Evolutionary conservation across 2,329 filamentous ascomycete genomes (phyloP).

Genomic region (Diaporthe eres): DNA sequence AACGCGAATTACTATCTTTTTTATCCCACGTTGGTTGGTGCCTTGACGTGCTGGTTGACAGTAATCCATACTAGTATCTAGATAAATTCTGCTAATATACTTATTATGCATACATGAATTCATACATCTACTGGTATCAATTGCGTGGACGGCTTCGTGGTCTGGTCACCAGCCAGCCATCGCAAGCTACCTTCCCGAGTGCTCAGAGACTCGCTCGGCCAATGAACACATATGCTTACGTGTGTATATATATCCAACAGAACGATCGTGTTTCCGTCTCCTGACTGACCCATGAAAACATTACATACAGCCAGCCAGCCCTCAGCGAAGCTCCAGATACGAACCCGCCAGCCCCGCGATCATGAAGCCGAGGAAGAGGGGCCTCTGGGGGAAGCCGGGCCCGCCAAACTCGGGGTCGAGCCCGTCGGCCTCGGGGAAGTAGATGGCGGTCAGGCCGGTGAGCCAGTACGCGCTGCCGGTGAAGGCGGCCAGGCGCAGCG

Average conservation of each 20-base stretch:
- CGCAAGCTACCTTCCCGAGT: neutral
- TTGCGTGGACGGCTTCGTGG: neutral
- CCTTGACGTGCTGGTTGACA: neutral
- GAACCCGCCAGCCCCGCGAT: conserved; percentile 44
- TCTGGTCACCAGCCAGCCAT: neutral
- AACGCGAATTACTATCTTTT: neutral
- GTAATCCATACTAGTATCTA: neutral
- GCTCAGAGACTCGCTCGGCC: neutral
- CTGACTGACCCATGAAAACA: neutral
- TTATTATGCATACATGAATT: neutral
- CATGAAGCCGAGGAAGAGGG: conserved; percentile 49
- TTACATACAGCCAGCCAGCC: neutral
- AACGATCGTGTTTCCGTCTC: neutral
- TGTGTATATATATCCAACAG: neutral
- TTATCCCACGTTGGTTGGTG: neutral
- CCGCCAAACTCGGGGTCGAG: conserved; percentile 60
- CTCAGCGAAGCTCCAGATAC: conserved; percentile 31
- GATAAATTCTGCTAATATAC: neutral
- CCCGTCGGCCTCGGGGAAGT: conserved; percentile 56
- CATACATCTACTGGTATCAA: neutral
- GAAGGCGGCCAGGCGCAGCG: conserved; percentile 52
- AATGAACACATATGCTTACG: neutral
- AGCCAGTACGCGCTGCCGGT: conserved; percentile 59
- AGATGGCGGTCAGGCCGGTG: conserved; percentile 53
- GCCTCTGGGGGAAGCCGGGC: conserved; percentile 57